Base-by-base conservation (phyloP, 768 basidiomycete genomes). In the Leccinum obscurum region DNA sequence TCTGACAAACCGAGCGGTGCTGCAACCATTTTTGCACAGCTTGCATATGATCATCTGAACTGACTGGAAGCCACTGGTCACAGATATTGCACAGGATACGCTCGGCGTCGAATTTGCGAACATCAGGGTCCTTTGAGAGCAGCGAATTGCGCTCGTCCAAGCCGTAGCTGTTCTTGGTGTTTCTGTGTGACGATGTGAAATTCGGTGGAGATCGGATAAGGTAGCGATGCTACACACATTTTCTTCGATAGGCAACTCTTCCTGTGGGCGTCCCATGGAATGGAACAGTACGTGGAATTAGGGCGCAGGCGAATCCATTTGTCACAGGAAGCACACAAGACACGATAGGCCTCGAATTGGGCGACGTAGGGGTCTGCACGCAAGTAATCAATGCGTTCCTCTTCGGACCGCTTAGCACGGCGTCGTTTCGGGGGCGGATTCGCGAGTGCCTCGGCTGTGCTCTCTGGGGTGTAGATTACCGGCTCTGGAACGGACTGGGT, bases 291-390 rank as follows among this genome's bases (percentile, higher is more conserved):
- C 0, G 90, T 92, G 56, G 90, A 92, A 71, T 93, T 93, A 49
- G 90, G 89, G 8, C 90, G 81, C n/a, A 92, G 78, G 15, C 91
- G 81, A 63, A 92, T 91, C 90, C 90, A 92, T 70, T 90, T 92
- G 72, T 91, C 86, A 75, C 90, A 93, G 5, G 82, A 85, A 51
- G 85, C 87, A 72, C 90, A 92, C 10, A 91, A 79, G 35, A 92
- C 89, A 10, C 89, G 82, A 69, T 91, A 91, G 0, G 90, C 84
- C 73, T 92, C 89, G 69, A 90, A 90, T 64, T 88, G 80, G n/a
- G 85, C 87, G 46, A 92, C 89, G 65, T 90, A 89, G 15, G 87
- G 88, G 69, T 92, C 90, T 0, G 81, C 77, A 52, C 85, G 81
- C 59, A 82, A 67, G 61, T 90, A 90, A 50, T 85, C 82, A 63